Evolutionary conservation across 2,329 filamentous ascomycete genomes (phyloP).

Genomic region (Aspergillus pseudoterreus): DNA sequence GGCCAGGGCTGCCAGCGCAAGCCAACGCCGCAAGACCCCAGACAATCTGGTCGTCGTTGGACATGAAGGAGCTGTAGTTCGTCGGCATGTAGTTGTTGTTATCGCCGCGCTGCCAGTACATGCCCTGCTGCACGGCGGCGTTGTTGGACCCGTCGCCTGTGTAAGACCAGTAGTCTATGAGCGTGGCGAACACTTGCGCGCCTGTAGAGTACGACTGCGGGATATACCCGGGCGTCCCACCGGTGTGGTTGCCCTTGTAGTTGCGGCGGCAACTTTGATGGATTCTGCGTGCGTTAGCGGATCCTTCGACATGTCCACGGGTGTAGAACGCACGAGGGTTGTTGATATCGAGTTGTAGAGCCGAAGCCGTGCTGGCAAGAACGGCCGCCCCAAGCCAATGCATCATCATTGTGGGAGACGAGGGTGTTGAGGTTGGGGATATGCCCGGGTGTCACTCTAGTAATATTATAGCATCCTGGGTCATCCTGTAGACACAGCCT

Average conservation of each 20-base stretch:
- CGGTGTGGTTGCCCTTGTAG: conserved; percentile 46
- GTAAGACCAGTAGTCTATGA: conserved; percentile 80
- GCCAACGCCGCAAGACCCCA: conserved; percentile 72
- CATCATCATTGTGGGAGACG: background rate
- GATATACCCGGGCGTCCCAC: conserved; percentile 45
- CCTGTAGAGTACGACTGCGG: conserved; percentile 61
- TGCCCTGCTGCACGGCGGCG: conserved; percentile 60
- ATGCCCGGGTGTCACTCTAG: too few relatives aligned
- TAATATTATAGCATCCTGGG: too few relatives aligned
- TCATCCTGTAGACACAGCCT: too few relatives aligned
- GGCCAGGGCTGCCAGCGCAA: conserved; percentile 37
- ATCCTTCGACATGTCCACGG: too few relatives aligned
- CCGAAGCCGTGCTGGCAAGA: background rate
- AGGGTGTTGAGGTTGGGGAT: background rate
- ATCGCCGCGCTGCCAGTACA: conserved; percentile 68
- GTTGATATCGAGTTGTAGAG: background rate
- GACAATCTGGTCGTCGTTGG: conserved; percentile 61
- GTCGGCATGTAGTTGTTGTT: conserved; percentile 72
- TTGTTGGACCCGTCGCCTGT: conserved; percentile 70
- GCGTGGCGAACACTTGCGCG: conserved; percentile 61
- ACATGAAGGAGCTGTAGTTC: conserved; percentile 35
- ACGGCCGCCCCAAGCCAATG: background rate
- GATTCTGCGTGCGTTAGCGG: conserved; percentile 21
- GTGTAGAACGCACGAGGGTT: background rate
- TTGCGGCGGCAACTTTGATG: conserved; percentile 43